Base-by-base conservation (phyloP, 2,329 filamentous ascomycete genomes). In the Aspergillus melleus region DNA sequence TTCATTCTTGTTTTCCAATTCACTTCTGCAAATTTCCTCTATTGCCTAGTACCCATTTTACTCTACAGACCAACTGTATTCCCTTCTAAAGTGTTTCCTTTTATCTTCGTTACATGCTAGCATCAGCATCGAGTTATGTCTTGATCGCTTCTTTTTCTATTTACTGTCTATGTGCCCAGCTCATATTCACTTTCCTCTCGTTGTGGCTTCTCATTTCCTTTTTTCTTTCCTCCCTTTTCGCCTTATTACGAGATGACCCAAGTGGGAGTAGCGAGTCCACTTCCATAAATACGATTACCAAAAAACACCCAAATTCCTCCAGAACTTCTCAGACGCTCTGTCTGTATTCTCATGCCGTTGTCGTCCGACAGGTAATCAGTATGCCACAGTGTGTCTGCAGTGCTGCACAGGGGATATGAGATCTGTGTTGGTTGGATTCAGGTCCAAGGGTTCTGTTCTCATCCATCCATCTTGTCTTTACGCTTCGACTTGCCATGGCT, bases 11-110 rank as follows among this genome's bases (percentile, higher is more conserved):
- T 24, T 19, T 55, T n/a, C 47, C 22, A n/a, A 49, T 30, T 49
- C 66, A 64, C 63, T 64, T 72, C 61, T 57, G 61, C 36, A 19
- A n/a, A 42, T 56, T 42, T 55, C 51, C 57, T 62, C 62, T 68
- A 64, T 63, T 57, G 64, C 9, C 61, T 69, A 64, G 62, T 58
- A 47, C 63, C 60, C 57, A 53, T 55, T 57, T 62, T 19, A n/a
- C 36, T 64, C 53, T 29, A 44, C 60, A 56, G 39, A 60, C 55
- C 54, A 57, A 64, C 66, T 64, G 60, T 65, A 61, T 66, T 68
- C 62, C 64, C 59, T 70, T 66, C 65, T 65, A 60, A 66, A 67
- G 61, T 68, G 64, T 61, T 59, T 61, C 61, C 60, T 64, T 59
- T 68, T 64, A n/a, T 42, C 63, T 64, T 65, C 62, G 54, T 64